These are phyloP conservation scores for Fusarium cyanostomum DNA, from an alignment of 2,329 filamentous ascomycete species.

Conservation along the genomic window DNA sequence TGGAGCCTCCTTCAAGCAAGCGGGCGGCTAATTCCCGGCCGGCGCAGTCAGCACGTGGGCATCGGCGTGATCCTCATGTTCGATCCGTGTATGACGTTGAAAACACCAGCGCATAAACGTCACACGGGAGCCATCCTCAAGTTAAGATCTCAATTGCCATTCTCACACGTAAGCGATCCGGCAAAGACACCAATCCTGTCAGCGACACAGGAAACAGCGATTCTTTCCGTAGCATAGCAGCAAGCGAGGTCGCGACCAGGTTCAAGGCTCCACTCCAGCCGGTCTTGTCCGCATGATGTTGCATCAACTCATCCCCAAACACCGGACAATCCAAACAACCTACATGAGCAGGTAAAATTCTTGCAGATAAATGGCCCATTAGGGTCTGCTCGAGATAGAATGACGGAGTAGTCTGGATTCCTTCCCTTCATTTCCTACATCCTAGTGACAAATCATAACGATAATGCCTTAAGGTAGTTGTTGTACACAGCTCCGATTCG, in stretches of 20 bases:
- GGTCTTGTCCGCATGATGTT: constrained; percentile 28
- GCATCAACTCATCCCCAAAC: constrained; percentile 23
- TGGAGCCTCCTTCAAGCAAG: constrained; percentile 3
- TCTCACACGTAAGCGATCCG: not conserved
- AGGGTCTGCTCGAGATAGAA: not conserved
- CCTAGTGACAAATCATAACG: constrained; percentile 19
- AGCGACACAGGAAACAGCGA: constrained; percentile 13
- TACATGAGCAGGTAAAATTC: constrained; percentile 11
- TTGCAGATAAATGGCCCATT: not conserved
- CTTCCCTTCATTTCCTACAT: constrained; percentile 3
- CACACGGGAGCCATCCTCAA: not conserved
- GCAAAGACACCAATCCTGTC: not conserved
- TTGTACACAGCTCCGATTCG: constrained; percentile 38
- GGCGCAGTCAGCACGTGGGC: constrained; percentile 13
- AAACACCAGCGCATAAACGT: constrained; percentile 4
- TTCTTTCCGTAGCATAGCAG: constrained; percentile 29
- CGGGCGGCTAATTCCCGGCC: constrained; percentile 30
- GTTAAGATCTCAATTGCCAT: not conserved
- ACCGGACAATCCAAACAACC: constrained; percentile 16
- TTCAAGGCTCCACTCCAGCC: constrained; percentile 37
- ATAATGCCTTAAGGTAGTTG: constrained; percentile 24
- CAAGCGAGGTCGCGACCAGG: constrained; percentile 32
- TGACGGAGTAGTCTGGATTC: not conserved
- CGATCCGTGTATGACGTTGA: constrained; percentile 6
- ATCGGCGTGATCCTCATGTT: constrained; percentile 5